phyloP scores from a whole-genome alignment of 768 basidiomycete genomes.

The Termitomyces heimii region DNA sequence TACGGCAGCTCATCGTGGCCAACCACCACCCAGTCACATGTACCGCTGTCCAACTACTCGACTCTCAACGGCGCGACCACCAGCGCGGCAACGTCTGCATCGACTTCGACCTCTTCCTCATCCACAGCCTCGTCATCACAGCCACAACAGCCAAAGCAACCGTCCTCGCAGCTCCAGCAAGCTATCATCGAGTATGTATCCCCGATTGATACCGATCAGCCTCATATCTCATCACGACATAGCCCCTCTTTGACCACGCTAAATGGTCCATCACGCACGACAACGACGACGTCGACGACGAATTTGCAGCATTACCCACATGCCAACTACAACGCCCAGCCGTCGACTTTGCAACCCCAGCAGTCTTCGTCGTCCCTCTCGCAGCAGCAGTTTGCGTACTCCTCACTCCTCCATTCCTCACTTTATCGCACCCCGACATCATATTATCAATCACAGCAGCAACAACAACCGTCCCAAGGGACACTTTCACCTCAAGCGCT shows the following conservation, averaged over 20 bases:
- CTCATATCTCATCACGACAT: constrained; percentile 8
- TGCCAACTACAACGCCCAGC: constrained; percentile 31
- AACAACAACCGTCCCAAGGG: constrained; percentile 38
- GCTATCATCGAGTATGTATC: constrained; percentile 64
- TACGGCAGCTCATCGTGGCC: constrained; percentile 54
- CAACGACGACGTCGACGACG: constrained; percentile 13
- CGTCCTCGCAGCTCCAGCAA: constrained; percentile 23
- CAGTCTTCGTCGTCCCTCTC: constrained; percentile 35
- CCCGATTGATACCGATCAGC: constrained; percentile 6
- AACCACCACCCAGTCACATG: constrained; percentile 21
- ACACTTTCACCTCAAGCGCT: constrained; percentile 69
- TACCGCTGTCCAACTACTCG: constrained; percentile 74
- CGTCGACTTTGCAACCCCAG: constrained; percentile 18
- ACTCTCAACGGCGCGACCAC: constrained; percentile 72
- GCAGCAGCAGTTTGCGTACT: constrained; percentile 32
- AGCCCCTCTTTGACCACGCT: constrained; percentile 60
- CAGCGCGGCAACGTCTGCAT: constrained; percentile 22
- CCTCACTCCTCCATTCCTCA: constrained; percentile 33
- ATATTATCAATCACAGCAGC: constrained; percentile 26
- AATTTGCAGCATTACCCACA: constrained; percentile 38
- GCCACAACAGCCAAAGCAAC: constrained; percentile 17
- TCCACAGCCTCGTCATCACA: constrained; percentile 17
- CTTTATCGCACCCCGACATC: constrained; percentile 17
- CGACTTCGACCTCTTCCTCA: constrained; percentile 12
- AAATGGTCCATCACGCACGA: constrained; percentile 29